Conservation (phyloP, 2,329 filamentous ascomycete genomes). For the Colletotrichum sp. region DNA sequence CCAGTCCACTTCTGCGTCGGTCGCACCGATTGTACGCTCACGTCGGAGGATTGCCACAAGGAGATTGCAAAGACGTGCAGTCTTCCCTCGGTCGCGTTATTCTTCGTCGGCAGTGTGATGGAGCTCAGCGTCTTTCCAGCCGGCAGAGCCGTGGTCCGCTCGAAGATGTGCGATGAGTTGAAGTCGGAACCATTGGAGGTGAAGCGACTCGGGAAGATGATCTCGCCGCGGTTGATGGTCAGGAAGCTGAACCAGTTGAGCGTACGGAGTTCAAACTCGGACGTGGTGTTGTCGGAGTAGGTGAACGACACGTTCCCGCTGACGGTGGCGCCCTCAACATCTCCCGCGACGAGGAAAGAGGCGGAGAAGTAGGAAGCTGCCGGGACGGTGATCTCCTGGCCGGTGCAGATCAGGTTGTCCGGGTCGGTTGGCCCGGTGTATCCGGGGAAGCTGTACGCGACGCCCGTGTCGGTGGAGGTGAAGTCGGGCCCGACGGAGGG, state of each 20-base stretch:
- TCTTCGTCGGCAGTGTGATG: constrained; percentile 44
- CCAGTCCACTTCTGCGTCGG: constrained; percentile 48
- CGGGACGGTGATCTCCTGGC: constrained; percentile 41
- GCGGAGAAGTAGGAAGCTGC: constrained; percentile 41
- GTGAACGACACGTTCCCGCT: constrained; percentile 45
- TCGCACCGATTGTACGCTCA: constrained; percentile 42
- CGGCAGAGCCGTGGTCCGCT: constrained; percentile 43
- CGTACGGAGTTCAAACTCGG: constrained; percentile 45
- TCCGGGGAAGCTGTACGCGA: constrained; percentile 46
- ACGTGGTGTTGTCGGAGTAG: constrained; percentile 45
- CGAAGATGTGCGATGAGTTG: constrained; percentile 50
- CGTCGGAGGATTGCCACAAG: constrained; percentile 28
- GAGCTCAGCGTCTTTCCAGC: constrained; percentile 40
- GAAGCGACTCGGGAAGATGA: constrained; percentile 47
- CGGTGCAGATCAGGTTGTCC: constrained; percentile 49
- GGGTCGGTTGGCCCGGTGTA: constrained; percentile 36
- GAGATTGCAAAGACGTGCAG: constrained; percentile 49
- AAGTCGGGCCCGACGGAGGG: constrained; percentile 37
- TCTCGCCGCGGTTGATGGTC: constrained; percentile 49
- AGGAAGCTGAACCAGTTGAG: constrained; percentile 49
- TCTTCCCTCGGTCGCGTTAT: constrained; percentile 37
- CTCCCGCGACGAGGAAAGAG: constrained; percentile 47
- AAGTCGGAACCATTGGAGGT: constrained; percentile 43
- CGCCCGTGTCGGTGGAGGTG: constrained; percentile 43
- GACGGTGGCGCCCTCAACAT: constrained; percentile 41